These are phyloP conservation scores for Gryganskiella cystojenkinii DNA, from an alignment of 192 early-diverging fungal genomes.

Conservation along the genomic window DNA sequence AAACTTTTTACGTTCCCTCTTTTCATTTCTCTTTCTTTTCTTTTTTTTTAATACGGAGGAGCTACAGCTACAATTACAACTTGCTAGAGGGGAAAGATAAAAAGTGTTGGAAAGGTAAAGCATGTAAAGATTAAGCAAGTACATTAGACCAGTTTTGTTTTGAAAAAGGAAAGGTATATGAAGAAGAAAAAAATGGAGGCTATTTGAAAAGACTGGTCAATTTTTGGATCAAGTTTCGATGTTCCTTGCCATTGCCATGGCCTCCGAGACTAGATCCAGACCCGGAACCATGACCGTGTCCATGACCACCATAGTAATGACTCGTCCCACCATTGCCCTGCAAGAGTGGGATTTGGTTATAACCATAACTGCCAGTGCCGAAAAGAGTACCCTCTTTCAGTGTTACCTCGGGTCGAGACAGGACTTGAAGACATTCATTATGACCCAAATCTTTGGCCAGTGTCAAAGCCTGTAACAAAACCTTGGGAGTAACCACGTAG, in stretches of 20 bases:
- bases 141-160: too few relatives aligned
- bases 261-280: conserved; percentile 1
- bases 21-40: background rate
- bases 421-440: conserved; percentile 37
- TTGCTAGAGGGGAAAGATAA: background rate
- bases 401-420: conserved; percentile 45
- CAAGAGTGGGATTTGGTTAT: conserved; percentile 24
- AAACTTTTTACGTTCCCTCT: background rate
- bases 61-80: background rate
- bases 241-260: conserved; percentile 36
- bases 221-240: conserved; percentile 45
- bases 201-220: conserved; percentile 48
- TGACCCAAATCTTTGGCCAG: conserved; percentile 46
- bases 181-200: conserved; percentile 1
- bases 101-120: background rate
- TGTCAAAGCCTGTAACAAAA: conserved; percentile 38
- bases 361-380: conserved; percentile 51
- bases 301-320: conserved; percentile 18
- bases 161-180: conserved; percentile 21
- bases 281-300: conserved; percentile 6
- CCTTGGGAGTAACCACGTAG: conserved; percentile 47
- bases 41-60: too few relatives aligned
- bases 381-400: conserved; percentile 46
- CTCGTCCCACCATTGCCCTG: conserved; percentile 5
- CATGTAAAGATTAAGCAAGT: background rate